Evolutionary conservation across 345 rosid species (phyloP).

Genomic region (Gossypium longicalyx): DNA sequence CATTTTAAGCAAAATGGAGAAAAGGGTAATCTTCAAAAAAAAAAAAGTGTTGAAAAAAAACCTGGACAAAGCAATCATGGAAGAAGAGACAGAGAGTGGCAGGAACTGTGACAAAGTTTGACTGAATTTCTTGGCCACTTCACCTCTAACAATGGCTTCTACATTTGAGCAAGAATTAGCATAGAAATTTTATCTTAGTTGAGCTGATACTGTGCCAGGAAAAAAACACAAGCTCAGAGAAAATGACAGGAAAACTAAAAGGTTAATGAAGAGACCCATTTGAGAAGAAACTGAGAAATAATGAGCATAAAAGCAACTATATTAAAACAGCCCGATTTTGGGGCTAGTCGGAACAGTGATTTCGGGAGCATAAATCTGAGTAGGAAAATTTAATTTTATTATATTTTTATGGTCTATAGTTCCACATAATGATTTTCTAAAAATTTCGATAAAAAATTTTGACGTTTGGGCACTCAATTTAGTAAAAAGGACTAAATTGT

Average conservation of each 20-base stretch:
- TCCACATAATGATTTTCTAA: no score
- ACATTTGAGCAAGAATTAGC: conserved; percentile 56
- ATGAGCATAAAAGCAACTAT: background rate
- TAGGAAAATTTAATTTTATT: no score
- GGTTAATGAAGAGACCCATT: conserved; percentile 24
- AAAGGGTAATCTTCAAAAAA: background rate
- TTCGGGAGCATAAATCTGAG: no score
- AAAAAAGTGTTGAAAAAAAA: conserved; percentile 11
- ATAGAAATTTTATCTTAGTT: conserved; percentile 50
- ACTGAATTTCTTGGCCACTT: conserved; percentile 36
- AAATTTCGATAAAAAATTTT: no score
- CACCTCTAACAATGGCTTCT: conserved; percentile 47
- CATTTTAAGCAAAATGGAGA: background rate
- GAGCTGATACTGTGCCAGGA: conserved; percentile 42
- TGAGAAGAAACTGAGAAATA: background rate
- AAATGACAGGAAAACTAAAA: conserved; percentile 34
- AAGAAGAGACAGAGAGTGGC: conserved; percentile 77
- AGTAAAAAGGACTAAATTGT: no score
- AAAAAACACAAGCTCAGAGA: conserved; percentile 36
- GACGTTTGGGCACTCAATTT: no score
- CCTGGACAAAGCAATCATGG: conserved; percentile 81
- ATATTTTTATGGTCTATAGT: no score
- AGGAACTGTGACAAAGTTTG: conserved; percentile 72
- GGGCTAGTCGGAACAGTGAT: no score
- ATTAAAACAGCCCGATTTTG: no score